Evolutionary conservation across 768 basidiomycete species (phyloP), one percentile per base, ranked within the genome.

Genomic region (Solioccasus polychromus): DNA sequence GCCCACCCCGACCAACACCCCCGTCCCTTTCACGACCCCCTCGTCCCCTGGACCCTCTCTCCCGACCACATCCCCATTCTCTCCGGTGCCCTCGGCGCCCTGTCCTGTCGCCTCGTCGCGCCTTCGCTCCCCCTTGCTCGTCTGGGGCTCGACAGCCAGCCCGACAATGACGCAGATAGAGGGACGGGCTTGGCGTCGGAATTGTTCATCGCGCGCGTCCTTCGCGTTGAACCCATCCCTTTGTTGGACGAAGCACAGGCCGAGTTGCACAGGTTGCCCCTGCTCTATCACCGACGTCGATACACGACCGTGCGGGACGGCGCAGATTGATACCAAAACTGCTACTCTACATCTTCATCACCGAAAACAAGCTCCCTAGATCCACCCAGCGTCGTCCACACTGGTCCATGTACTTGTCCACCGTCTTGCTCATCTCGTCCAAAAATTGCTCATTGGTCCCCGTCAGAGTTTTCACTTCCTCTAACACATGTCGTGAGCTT

Each of bases 321-420:
- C 59, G 38, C 60, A 15, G 39, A 35, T n/a, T n/a, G n/a, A n/a
- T n/a, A n/a, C n/a, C n/a, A n/a, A n/a, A n/a, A n/a, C n/a, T n/a
- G n/a, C n/a, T n/a, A n/a, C n/a, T n/a, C n/a, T 60, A 84, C 39
- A 82, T 24, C 54, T 79, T 85, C 81, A 94, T 85, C 60, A 82
- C 86, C 24, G 87, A 82, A 68, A 99, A 98, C 42, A 99, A 69
- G 4, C 72, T 59, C 29, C 74, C 71, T 54, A 99, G 75, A 54
- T 90, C 82, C 15, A 99, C 90, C 85, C 90, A 98, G 47, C 91
- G 78, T 52, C 94, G 75, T 29, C 90, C 94, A 65, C 85, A 92
- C 60, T 83, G 80, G 50, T 89, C 75, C n/a, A 97, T 74, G 60
- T 96, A 90, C 59, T 80, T 84, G 46, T 88, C 74, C 0, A 89